Evolutionary conservation across 768 basidiomycete species (phyloP).

Genomic region (Leccinellum rugosiceps): DNA sequence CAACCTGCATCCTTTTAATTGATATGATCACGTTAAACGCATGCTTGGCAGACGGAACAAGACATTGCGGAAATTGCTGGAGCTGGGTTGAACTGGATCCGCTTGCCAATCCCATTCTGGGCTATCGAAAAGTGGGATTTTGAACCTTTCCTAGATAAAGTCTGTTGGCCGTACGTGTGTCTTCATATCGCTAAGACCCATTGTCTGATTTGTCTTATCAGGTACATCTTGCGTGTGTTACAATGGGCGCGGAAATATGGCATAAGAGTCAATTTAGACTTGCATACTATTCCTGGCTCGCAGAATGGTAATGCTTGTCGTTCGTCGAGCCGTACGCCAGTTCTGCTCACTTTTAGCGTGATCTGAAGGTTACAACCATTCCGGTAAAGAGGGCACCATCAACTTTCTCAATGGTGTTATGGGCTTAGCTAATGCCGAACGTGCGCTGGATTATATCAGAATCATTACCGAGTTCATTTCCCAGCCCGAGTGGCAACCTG

Average conservation of each 20-base stretch:
- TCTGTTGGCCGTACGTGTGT: constrained; percentile 64
- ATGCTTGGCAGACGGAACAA: constrained; percentile 64
- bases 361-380: constrained; percentile 51
- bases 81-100: constrained; percentile 82
- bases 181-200: not conserved
- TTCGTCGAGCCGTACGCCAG: not conserved
- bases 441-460: constrained; percentile 73
- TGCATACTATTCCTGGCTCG: constrained; percentile 76
- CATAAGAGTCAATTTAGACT: constrained; percentile 75
- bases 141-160: constrained; percentile 74
- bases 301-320: constrained; percentile 54
- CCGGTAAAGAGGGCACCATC: constrained; percentile 56
- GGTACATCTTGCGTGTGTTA: constrained; percentile 72
- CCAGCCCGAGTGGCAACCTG: constrained; percentile 65
- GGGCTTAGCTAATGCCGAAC: constrained; percentile 84
- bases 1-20: constrained; percentile 8
- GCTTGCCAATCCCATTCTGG: constrained; percentile 84
- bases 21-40: not conserved
- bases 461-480: constrained; percentile 77
- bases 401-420: constrained; percentile 70
- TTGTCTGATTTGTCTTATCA: constrained; percentile 20
- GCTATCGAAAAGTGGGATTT: constrained; percentile 71
- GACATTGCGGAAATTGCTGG: constrained; percentile 89
- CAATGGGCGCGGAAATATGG: constrained; percentile 90
- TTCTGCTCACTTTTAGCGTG: not conserved